phyloP scores from a whole-genome alignment of 176 grass and related monocot species.

The Alopecurus myosuroides region DNA sequence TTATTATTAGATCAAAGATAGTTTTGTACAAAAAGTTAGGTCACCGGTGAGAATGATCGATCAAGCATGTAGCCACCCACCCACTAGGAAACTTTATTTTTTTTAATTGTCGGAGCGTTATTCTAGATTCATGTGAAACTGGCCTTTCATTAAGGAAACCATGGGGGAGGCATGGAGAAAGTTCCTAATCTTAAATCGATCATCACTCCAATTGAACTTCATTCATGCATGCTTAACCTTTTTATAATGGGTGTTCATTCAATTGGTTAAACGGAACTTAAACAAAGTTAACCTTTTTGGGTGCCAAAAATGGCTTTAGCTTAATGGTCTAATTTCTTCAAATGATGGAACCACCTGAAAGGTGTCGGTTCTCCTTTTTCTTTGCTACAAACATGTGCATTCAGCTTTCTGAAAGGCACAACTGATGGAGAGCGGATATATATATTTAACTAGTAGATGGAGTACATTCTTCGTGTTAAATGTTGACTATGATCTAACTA shows the following conservation, averaged over 20 bases:
- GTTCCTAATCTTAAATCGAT: neutral
- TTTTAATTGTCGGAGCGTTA: neutral
- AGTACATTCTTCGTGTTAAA: neutral
- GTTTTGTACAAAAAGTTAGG: no score
- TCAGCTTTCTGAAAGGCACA: neutral
- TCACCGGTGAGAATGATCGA: neutral
- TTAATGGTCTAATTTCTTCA: neutral
- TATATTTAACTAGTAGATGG: neutral
- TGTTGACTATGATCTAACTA: neutral
- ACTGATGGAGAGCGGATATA: neutral
- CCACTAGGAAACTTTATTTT: neutral
- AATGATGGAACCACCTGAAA: neutral
- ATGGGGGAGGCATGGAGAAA: neutral
- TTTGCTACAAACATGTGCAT: neutral
- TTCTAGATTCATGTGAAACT: neutral
- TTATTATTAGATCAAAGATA: no score
- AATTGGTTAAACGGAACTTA: neutral
- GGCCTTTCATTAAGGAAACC: conserved; percentile 4
- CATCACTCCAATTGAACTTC: neutral
- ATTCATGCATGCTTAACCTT: neutral
- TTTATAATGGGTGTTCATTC: neutral
- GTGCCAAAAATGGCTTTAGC: neutral
- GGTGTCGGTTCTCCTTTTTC: neutral
- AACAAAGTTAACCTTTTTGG: neutral
- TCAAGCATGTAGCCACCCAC: neutral